Evolutionary conservation across 164 flowering plant species (phyloP).

Genomic region (Pachysandra terminalis): DNA sequence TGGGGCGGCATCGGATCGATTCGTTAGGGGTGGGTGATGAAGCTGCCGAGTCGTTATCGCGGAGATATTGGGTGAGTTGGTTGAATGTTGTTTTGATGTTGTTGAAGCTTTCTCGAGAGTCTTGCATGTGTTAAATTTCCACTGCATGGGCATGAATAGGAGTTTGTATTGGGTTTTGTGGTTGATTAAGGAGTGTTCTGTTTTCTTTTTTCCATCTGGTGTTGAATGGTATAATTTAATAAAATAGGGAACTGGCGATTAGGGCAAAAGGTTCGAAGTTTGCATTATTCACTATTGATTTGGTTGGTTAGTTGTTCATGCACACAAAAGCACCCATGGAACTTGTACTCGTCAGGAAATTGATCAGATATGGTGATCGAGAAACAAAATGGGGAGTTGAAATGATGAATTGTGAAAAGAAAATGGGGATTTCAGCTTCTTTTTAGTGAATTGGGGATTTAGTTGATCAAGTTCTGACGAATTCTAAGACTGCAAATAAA

Average conservation of each 20-base stretch:
- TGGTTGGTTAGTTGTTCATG: too few species aligned
- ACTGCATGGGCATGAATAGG: not conserved
- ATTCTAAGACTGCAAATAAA: too few species aligned
- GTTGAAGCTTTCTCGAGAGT: not conserved
- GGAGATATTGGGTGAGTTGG: slow-evolving; percentile 72
- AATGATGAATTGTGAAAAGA: too few species aligned
- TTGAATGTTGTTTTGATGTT: not conserved
- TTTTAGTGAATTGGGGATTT: too few species aligned
- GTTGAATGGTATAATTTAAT: not conserved
- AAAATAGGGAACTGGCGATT: not conserved
- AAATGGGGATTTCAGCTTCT: too few species aligned
- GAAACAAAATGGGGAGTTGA: too few species aligned
- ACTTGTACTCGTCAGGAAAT: too few species aligned
- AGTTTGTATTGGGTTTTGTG: not conserved
- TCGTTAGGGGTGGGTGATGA: slow-evolving; percentile 29
- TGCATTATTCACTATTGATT: too few species aligned
- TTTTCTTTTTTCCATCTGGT: not conserved
- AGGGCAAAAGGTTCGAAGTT: too few species aligned
- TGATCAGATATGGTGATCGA: too few species aligned
- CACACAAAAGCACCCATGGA: too few species aligned
- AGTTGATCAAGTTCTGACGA: too few species aligned
- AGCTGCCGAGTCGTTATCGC: slow-evolving; percentile 42
- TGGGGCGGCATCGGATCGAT: slow-evolving; percentile 36
- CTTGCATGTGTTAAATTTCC: not conserved
- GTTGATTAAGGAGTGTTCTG: not conserved